Evolutionary conservation across 306 rosid genomes (phyloP), one percentile per base, ranked within the genome.

Genomic region (Geum urbanum): DNA sequence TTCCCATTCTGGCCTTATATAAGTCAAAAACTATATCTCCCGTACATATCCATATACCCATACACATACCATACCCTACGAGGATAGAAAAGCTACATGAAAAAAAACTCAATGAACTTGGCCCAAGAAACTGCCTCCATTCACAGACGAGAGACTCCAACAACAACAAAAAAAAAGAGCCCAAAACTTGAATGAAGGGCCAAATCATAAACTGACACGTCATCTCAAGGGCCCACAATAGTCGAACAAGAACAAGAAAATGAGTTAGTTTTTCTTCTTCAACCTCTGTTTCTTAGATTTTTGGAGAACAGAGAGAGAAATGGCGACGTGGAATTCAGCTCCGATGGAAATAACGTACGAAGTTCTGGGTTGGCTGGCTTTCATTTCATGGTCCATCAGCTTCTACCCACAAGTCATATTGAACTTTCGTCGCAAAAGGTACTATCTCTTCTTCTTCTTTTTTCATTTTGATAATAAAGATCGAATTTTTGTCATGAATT

Each of bases 381-480:
- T 86, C 66, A 39, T 69, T n/a, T 72, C 74, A 22, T 91, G 97
- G 96, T 85, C 92, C 13, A 66, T 85, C 63, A 80, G 91, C 76
- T 79, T 81, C 81, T 91, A 84, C 47, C 97, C 97, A 10, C 97
- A 91, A 73, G 86, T 91, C 74, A 84, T 91, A 69, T 72, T 88
- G 57, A 91, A 88, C 63, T 88, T 73, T 18, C 87, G 86, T 2
- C 79, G 97, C 63, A 91, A 88, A 73, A 91, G 96, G 97, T 91
- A 1, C 14, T 20, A 1, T 32, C 44, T 13, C 35, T 59, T 11
- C 4, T 18, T n/a, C 4, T 32, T 44, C 22, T 54, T 12, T 9
- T 7, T 39, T n/a, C 14, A 0, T 71, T 72, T 60, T 14, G 11
- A 54, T 32, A 32, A 32, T 32, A 32, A 32, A 32, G 37, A 32